phyloP scores from a whole-genome alignment of 2,329 filamentous ascomycete species.

The Aspergillus amoenus region DNA sequence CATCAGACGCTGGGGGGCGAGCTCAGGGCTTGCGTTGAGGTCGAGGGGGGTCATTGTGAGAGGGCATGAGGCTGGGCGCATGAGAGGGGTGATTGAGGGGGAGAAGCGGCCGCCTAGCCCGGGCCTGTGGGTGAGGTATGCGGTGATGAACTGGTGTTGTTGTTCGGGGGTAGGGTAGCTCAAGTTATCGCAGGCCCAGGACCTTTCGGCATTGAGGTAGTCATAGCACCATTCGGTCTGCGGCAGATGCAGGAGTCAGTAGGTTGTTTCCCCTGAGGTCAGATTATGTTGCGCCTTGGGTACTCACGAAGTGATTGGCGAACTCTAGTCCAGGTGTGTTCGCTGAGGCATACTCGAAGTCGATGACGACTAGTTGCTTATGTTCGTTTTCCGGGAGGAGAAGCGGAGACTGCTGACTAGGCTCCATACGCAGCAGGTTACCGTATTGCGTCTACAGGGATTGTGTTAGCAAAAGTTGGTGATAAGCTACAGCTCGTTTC shows the following conservation, averaged over 20 bases:
- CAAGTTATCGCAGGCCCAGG: constrained; percentile 67
- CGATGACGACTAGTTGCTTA: constrained; percentile 94
- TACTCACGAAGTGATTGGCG: constrained; percentile 84
- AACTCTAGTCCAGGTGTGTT: constrained; percentile 88
- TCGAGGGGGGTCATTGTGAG: constrained; percentile 64
- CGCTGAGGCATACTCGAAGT: constrained; percentile 94
- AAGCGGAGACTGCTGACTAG: constrained; percentile 73
- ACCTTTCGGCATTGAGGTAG: constrained; percentile 71
- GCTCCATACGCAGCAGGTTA: constrained; percentile 82
- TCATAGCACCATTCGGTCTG: constrained; percentile 95
- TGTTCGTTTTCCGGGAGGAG: constrained; percentile 88
- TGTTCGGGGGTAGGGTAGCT: constrained; percentile 77
- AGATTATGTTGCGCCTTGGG: background rate
- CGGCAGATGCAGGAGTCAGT: constrained; percentile 12
- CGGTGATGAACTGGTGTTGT: constrained; percentile 78
- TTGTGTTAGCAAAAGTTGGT: constrained; percentile 16
- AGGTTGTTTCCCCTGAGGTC: constrained; percentile 1
- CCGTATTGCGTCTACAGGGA: constrained; percentile 83
- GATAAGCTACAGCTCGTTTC: background rate
- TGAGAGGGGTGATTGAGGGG: constrained; percentile 30
- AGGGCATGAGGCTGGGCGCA: constrained; percentile 56
- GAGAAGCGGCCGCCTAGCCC: constrained; percentile 37
- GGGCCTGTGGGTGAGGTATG: constrained; percentile 81
- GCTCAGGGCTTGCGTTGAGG: constrained; percentile 68
- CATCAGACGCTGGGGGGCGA: constrained; percentile 49